phyloP scores from a whole-genome alignment of 1,284 basidiomycete genomes.

The Ceratobasidium sp. region DNA sequence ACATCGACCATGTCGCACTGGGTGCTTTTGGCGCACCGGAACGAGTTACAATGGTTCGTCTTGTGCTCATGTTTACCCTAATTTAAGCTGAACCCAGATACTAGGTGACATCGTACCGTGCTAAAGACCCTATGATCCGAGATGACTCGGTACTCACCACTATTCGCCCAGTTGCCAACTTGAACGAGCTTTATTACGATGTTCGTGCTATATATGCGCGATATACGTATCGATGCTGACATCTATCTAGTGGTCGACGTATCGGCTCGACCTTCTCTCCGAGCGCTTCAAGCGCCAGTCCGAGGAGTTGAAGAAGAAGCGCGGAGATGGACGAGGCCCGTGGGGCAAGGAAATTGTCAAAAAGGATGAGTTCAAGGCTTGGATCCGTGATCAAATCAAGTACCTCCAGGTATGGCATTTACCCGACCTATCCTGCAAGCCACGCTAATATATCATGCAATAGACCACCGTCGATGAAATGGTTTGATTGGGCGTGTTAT shows the following conservation, averaged over 20 bases:
- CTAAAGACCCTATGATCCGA: conserved; percentile 47
- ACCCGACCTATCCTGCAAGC: background rate
- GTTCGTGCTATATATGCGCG: background rate
- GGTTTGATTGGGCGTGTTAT: conserved; percentile 11
- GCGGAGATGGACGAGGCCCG: conserved; percentile 16
- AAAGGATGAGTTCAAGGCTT: conserved; percentile 45
- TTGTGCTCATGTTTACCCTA: background rate
- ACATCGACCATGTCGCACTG: conserved; percentile 51
- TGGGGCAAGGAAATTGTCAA: conserved; percentile 39
- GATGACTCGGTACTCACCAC: conserved; percentile 50
- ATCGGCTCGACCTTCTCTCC: conserved; percentile 49
- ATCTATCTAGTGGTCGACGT: conserved; percentile 47
- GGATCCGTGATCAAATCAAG: conserved; percentile 45
- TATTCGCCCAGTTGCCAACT: conserved; percentile 49
- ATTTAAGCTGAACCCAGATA: background rate
- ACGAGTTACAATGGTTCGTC: conserved; percentile 50
- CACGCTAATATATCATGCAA: background rate
- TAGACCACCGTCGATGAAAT: conserved; percentile 45
- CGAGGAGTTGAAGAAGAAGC: conserved; percentile 4
- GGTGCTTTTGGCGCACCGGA: conserved; percentile 49
- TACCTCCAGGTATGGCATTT: conserved; percentile 34
- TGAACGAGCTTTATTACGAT: conserved; percentile 47
- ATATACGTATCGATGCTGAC: conserved; percentile 38
- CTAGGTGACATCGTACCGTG: conserved; percentile 51
- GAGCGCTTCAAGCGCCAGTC: conserved; percentile 45